phyloP scores from a whole-genome alignment of 1,284 basidiomycete species.

The Cystobasidium slooffiae region DNA sequence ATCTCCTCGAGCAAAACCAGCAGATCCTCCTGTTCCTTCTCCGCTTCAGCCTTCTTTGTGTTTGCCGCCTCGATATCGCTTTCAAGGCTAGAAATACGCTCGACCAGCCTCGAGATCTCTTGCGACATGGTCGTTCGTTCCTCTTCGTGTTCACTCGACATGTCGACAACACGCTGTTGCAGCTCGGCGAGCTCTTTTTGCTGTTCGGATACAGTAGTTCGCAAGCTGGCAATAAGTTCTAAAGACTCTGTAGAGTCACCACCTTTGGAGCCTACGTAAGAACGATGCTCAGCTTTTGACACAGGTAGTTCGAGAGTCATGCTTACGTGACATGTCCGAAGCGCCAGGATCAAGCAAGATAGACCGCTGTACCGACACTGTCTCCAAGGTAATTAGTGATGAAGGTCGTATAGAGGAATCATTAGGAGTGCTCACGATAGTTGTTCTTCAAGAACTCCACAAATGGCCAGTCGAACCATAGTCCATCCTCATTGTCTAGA shows the following conservation, averaged over 20 bases:
- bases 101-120: constrained; percentile 50
- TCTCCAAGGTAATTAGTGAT: constrained; percentile 1
- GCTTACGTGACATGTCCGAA: constrained; percentile 44
- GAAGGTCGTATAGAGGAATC: not conserved
- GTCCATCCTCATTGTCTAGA: constrained; percentile 69
- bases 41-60: constrained; percentile 59
- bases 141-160: constrained; percentile 55
- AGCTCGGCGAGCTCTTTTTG: constrained; percentile 73
- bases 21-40: constrained; percentile 65
- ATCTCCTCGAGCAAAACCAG: constrained; percentile 92
- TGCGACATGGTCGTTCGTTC: constrained; percentile 46
- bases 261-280: constrained; percentile 51
- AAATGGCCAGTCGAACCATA: constrained; percentile 98
- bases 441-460: constrained; percentile 99
- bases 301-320: constrained; percentile 48
- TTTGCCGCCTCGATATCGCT: constrained; percentile 52
- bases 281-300: constrained; percentile 20
- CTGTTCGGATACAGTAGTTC: constrained; percentile 78
- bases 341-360: constrained; percentile 62
- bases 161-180: constrained; percentile 53
- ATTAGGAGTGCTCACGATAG: constrained; percentile 69
- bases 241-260: constrained; percentile 75
- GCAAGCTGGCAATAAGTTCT: constrained; percentile 77
- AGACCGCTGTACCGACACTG: constrained; percentile 62
- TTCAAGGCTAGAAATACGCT: constrained; percentile 50